Evolutionary conservation across 805 yeast species (phyloP), one percentile per base, ranked within the genome.

Genomic region (Lachancea waltii): DNA sequence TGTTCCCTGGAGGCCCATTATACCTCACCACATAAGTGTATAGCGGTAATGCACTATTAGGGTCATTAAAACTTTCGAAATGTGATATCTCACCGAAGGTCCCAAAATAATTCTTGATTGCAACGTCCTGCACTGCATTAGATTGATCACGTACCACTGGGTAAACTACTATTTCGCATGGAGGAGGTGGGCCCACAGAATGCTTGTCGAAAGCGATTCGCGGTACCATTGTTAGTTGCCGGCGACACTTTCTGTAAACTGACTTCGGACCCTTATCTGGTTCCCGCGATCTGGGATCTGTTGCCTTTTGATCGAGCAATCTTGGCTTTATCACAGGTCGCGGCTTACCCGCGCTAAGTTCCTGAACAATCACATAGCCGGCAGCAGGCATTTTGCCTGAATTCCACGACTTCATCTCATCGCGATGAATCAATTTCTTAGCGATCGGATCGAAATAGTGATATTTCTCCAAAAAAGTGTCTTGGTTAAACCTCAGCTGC

Each of bases 131-230:
- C 7, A 50, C 42, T 3, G 40, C 33, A 3, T 33, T 42, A 1
- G 41, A 22, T 14, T 41, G 35, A 16, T 42, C 44, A 3, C 43
- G 41, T 3, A 45, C 34, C 16, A 41, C 64, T 14, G 79, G 81
- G 72, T 85, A 80, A 4, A 85, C 67, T 1, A 86, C 73, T 26
- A 87, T 58, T 50, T 81, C 87, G 7, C 74, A 63, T 3, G 78
- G 69, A 0, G 95, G 95, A 13, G 79, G 75, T 0, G 81, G 79
- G 0, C 92, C 94, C 9, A 85, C 54, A 0, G 94, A 84, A 50
- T 80, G 68, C 41, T 77, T 70, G 56, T 86, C 95, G 54, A 70
- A 84, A 5, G 71, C 62, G 24, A 66, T 72, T 3, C 57, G 45
- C 8, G 53, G 47, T 13, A 51, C 14, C 4, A 22, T 23, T 7